These are phyloP conservation scores for Jamesozyma piceae DNA, from an alignment of 805 yeast species.

Conservation along the genomic window DNA sequence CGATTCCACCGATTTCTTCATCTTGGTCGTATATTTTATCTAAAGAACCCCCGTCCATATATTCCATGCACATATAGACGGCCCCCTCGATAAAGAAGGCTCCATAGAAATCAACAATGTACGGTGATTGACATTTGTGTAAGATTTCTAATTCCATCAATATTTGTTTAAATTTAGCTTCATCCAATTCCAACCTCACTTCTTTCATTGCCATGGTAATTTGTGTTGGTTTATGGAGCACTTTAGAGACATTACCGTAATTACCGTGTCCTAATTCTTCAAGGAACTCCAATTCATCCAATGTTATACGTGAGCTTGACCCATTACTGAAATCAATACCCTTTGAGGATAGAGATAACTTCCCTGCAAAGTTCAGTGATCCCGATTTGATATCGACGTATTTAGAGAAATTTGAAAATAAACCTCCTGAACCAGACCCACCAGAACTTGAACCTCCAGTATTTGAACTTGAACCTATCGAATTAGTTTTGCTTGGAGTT, in stretches of 20 bases:
- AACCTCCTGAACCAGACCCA: constrained; percentile 33
- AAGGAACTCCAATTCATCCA: constrained; percentile 72
- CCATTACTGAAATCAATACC: constrained; percentile 91
- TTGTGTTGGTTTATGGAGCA: constrained; percentile 84
- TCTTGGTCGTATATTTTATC: constrained; percentile 66
- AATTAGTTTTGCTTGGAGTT: constrained; percentile 11
- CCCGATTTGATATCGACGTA: constrained; percentile 91
- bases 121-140: constrained; percentile 84
- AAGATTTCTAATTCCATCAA: constrained; percentile 92
- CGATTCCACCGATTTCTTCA: constrained; percentile 45
- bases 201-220: constrained; percentile 96
- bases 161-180: constrained; percentile 86
- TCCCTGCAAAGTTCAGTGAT: constrained; percentile 82
- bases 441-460: constrained; percentile 16
- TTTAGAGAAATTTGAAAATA: constrained; percentile 76
- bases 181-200: constrained; percentile 86
- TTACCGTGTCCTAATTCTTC: constrained; percentile 93
- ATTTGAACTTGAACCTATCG: constrained; percentile 7
- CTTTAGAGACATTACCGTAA: constrained; percentile 92
- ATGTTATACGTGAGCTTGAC: constrained; percentile 71
- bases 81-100: constrained; percentile 97
- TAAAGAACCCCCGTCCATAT: constrained; percentile 92
- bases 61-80: constrained; percentile 96
- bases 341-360: constrained; percentile 81
- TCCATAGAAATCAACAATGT: constrained; percentile 92